phyloP scores from a whole-genome alignment of 2,329 filamentous ascomycete species.

The Stachybotrys elegans region DNA sequence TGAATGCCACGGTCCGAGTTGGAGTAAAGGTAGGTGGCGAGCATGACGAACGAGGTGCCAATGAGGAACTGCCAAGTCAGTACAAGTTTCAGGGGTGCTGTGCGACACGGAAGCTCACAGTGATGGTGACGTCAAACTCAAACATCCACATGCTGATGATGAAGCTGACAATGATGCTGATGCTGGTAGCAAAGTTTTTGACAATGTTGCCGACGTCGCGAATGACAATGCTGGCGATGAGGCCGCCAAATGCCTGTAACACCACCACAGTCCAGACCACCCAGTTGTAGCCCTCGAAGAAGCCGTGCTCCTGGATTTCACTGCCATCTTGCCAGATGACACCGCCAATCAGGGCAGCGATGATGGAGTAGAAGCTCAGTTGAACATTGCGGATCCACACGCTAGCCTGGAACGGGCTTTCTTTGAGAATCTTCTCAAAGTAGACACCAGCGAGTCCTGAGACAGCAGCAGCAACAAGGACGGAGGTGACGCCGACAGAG shows the following conservation, averaged over 20 bases:
- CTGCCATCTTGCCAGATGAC: constrained; percentile 83
- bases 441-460: constrained; percentile 84
- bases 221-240: constrained; percentile 55
- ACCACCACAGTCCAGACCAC: constrained; percentile 82
- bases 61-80: constrained; percentile 61
- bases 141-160: constrained; percentile 83
- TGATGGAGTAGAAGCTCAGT: constrained; percentile 87
- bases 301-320: constrained; percentile 76
- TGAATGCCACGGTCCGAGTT: constrained; percentile 50
- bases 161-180: constrained; percentile 85
- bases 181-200: constrained; percentile 89
- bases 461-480: constrained; percentile 70
- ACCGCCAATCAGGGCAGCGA: constrained; percentile 81
- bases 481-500: constrained; percentile 72
- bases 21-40: constrained; percentile 82
- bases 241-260: constrained; percentile 77
- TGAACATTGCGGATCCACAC: constrained; percentile 96
- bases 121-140: constrained; percentile 65
- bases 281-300: constrained; percentile 93
- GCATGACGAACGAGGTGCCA: constrained; percentile 73
- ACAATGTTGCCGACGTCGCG: constrained; percentile 63
- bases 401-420: constrained; percentile 68
- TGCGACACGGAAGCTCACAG: constrained; percentile 50
- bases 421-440: constrained; percentile 88
- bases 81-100: constrained; percentile 1